Conservation (phyloP, 176 grass and related monocot genomes). For the Rhynchospora tenuis region DNA sequence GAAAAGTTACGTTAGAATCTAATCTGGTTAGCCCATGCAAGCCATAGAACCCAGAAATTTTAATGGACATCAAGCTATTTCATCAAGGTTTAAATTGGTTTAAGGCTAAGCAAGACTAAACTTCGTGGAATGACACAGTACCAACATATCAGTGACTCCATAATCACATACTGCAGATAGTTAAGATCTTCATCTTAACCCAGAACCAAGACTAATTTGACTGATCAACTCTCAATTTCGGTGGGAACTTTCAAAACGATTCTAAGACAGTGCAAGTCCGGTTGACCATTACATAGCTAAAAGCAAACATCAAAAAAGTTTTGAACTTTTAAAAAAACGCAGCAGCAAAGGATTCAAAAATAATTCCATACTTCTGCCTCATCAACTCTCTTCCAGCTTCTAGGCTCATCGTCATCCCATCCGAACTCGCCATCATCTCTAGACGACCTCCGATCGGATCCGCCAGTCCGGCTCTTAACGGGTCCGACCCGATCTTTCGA, state of each 20-base stretch:
- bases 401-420: slow-evolving; percentile 77
- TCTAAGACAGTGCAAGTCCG: background rate
- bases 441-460: slow-evolving; percentile 34
- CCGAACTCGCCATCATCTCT: slow-evolving; percentile 63
- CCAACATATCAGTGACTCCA: background rate
- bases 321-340: background rate
- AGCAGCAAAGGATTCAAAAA: background rate
- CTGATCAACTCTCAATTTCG: background rate
- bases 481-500: slow-evolving; percentile 43
- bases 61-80: background rate
- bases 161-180: background rate
- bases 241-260: background rate
- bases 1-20: background rate
- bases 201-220: background rate
- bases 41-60: background rate
- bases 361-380: slow-evolving; percentile 77
- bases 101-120: background rate
- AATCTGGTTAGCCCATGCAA: background rate
- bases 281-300: background rate
- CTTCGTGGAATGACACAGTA: background rate
- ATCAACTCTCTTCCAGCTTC: slow-evolving; percentile 96
- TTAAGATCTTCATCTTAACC: background rate
- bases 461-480: slow-evolving; percentile 40
- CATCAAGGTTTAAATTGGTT: background rate
- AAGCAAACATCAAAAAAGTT: background rate